Percentiles rank a stretch among this genome's conserved stretches.
phyloP scores from a whole-genome alignment of 2,329 filamentous ascomycete species.

The Colletotrichum sansevieriae region DNA sequence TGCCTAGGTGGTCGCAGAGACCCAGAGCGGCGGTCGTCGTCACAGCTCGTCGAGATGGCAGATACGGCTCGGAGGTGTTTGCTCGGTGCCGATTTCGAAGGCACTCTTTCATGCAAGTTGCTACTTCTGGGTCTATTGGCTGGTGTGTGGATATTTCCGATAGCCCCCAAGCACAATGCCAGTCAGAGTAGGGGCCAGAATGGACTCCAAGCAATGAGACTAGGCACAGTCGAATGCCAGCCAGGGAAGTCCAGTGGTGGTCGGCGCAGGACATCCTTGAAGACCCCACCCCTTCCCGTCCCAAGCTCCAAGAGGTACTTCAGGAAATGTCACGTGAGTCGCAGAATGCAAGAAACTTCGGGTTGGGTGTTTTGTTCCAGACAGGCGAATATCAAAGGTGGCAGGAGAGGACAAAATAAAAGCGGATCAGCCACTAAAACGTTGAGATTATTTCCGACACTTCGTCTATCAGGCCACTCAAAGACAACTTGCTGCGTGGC shows the following conservation, averaged over 20 bases:
- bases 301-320: neutral
- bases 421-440: neutral
- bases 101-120: slow-evolving; percentile 22
- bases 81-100: slow-evolving; percentile 11
- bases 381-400: neutral
- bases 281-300: neutral
- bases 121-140: slow-evolving; percentile 11
- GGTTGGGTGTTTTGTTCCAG: neutral
- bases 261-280: slow-evolving; percentile 15
- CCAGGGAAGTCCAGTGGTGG: slow-evolving; percentile 12
- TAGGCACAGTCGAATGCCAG: neutral
- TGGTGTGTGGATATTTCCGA: neutral
- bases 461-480: neutral
- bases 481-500: neutral
- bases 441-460: neutral
- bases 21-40: slow-evolving; percentile 16
- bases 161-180: slow-evolving; percentile 7
- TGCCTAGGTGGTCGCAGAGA: neutral
- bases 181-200: slow-evolving; percentile 20
- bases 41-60: slow-evolving; percentile 3
- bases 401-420: slow-evolving; percentile 16
- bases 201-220: slow-evolving; percentile 18
- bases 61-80: slow-evolving; percentile 28
- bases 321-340: slow-evolving; percentile 11
- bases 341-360: too few species aligned